Evolutionary conservation across 768 basidiomycete genomes (phyloP).

Genomic region (Tulasnella sp.): DNA sequence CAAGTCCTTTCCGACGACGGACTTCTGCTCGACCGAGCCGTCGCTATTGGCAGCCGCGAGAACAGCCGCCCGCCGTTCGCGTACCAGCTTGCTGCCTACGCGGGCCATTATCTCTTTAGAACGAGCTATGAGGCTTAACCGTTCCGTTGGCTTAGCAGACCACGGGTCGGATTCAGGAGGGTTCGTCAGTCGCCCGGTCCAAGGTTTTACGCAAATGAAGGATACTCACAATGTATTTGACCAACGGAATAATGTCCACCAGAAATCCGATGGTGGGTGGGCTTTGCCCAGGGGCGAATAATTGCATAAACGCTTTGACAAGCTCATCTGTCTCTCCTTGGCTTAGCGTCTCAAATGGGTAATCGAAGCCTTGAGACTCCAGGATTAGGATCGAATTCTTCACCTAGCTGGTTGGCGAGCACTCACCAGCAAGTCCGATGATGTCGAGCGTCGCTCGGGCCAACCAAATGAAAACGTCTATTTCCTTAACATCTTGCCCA

Average conservation of each 20-base stretch:
- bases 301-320: constrained; percentile 22
- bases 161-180: not conserved
- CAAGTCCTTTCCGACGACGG: not conserved
- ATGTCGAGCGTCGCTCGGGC: constrained; percentile 18
- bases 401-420: not conserved
- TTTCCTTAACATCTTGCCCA: not conserved
- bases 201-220: no score
- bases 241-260: not conserved
- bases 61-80: not conserved
- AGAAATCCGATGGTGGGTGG: not conserved
- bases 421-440: constrained; percentile 20
- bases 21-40: not conserved
- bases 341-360: constrained; percentile 26
- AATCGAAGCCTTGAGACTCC: constrained; percentile 21
- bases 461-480: not conserved
- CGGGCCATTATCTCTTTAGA: not conserved
- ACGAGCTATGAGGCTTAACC: not conserved
- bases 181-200: no score
- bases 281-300: constrained; percentile 16
- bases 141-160: not conserved
- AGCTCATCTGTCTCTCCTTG: constrained; percentile 24
- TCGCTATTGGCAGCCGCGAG: not conserved
- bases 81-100: not conserved
- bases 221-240: not conserved
- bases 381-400: not conserved